Percentiles rank a stretch among this genome's conserved stretches.
Evolutionary conservation across 495 filamentous ascomycete genomes (phyloP).

Genomic region (Talaromyces liani): DNA sequence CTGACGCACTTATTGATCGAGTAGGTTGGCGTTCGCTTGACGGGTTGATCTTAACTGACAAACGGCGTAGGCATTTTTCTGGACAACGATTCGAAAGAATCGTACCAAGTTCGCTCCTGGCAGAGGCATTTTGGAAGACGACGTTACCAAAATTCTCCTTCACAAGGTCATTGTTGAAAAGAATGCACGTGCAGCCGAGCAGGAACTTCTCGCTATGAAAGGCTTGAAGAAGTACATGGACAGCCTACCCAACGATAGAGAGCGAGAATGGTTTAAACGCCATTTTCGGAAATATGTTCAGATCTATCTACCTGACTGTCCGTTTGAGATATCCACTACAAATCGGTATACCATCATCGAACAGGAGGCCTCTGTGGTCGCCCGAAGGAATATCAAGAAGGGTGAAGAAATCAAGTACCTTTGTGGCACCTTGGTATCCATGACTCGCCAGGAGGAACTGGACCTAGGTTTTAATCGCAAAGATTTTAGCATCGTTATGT

Average conservation of each 20-base stretch:
- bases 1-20: constrained; percentile 91
- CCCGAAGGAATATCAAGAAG: constrained; percentile 65
- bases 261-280: constrained; percentile 78
- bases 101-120: constrained; percentile 77
- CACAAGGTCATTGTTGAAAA: constrained; percentile 68
- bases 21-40: constrained; percentile 44
- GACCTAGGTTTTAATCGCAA: constrained; percentile 68
- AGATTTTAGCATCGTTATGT: constrained; percentile 95
- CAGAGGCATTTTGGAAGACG: constrained; percentile 73
- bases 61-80: constrained; percentile 70
- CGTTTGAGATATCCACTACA: constrained; percentile 88
- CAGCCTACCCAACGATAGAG: constrained; percentile 60
- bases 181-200: constrained; percentile 59
- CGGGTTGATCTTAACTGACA: constrained; percentile 13
- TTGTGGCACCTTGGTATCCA: constrained; percentile 76
- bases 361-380: constrained; percentile 83
- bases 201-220: constrained; percentile 59
- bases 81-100: constrained; percentile 94
- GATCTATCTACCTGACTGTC: constrained; percentile 86
- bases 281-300: constrained; percentile 89
- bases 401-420: constrained; percentile 88
- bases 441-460: constrained; percentile 84
- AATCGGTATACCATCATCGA: constrained; percentile 91
- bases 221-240: constrained; percentile 66
- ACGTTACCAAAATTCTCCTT: constrained; percentile 71